phyloP scores from a whole-genome alignment of 78 protist species.

The Tieghemostelium lacteum region DNA sequence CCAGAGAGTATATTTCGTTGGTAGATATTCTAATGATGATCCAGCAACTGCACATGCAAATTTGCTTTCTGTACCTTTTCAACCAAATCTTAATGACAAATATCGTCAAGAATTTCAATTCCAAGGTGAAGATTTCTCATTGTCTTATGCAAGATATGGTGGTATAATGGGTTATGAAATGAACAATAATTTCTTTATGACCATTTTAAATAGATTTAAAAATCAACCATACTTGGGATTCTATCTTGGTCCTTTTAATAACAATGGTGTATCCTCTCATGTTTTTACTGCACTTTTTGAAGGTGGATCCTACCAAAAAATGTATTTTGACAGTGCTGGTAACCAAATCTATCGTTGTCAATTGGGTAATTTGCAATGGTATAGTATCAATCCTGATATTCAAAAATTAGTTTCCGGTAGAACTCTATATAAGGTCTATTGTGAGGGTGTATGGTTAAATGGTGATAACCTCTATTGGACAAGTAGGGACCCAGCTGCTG shows the following conservation, averaged over 20 bases:
- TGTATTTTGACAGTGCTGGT: background rate
- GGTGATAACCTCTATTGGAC: background rate
- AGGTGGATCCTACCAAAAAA: background rate
- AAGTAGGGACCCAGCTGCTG: background rate
- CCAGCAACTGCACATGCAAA: background rate
- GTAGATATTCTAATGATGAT: background rate
- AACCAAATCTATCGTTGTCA: background rate
- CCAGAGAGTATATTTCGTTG: background rate
- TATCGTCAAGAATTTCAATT: background rate
- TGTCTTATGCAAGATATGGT: background rate
- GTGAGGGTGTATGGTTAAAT: background rate
- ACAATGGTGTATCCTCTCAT: background rate
- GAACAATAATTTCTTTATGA: background rate
- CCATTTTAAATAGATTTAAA: too few relatives aligned
- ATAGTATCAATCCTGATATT: background rate
- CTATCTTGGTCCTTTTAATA: too few relatives aligned
- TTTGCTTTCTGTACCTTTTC: background rate
- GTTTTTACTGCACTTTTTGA: background rate
- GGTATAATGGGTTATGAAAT: background rate
- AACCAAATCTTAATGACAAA: background rate
- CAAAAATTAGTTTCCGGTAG: background rate
- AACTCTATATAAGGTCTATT: background rate
- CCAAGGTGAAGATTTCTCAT: background rate
- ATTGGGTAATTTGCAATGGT: background rate
- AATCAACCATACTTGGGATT: background rate